Conservation (phyloP, 345 rosid genomes). For the Corymbia maculata region DNA sequence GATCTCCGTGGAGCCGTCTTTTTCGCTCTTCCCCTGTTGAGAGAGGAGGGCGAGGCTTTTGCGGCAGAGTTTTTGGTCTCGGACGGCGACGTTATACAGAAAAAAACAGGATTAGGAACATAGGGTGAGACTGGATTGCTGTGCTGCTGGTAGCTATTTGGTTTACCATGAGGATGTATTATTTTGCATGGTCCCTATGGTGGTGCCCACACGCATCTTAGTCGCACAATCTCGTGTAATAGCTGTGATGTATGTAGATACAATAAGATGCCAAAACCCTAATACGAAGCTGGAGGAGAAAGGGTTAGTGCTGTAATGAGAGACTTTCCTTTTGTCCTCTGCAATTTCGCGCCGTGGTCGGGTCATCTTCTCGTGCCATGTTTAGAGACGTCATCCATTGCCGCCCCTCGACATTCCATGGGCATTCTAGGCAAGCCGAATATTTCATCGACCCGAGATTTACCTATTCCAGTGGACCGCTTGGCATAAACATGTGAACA, state of each 20-base stretch:
- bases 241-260: not conserved
- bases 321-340: not conserved
- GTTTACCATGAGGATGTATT: not conserved
- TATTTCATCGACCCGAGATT: too few species aligned
- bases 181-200: not conserved
- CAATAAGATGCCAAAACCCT: not conserved
- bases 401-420: not conserved
- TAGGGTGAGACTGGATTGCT: not conserved
- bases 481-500: not conserved
- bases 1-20: conserved; percentile 52
- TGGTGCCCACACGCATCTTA: not conserved
- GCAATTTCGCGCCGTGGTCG: not conserved
- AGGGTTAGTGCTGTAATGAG: not conserved
- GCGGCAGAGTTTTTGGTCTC: not conserved
- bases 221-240: not conserved
- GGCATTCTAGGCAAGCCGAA: not conserved
- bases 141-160: not conserved
- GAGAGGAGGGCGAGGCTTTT: not conserved
- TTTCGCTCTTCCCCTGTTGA: conserved; percentile 67
- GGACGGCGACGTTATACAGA: not conserved
- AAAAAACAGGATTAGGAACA: not conserved
- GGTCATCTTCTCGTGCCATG: not conserved
- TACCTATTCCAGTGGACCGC: too few species aligned
- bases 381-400: not conserved
- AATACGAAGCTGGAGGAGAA: not conserved